Evolutionary conservation across 805 yeast species (phyloP).

Genomic region (Ogataea pini): DNA sequence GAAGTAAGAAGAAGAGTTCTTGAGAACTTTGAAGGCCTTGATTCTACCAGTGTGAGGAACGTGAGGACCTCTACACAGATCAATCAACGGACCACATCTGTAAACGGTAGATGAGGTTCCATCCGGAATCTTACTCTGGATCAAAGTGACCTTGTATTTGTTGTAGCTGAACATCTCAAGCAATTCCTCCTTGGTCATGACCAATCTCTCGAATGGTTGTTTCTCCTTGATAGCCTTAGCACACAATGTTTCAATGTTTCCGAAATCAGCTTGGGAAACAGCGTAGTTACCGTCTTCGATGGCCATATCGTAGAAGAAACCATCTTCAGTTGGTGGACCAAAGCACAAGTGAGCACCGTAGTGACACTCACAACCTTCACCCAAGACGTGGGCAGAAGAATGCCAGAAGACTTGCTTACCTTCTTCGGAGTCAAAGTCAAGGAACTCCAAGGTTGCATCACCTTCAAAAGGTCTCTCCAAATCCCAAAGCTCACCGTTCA

Average conservation of each 20-base stretch:
- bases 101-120: constrained; percentile 95
- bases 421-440: constrained; percentile 91
- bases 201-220: constrained; percentile 92
- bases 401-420: constrained; percentile 98
- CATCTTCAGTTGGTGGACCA: constrained; percentile 98
- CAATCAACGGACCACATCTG: constrained; percentile 96
- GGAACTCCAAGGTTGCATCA: constrained; percentile 68
- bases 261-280: constrained; percentile 81
- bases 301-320: constrained; percentile 96
- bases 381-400: constrained; percentile 96
- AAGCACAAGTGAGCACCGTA: constrained; percentile 88
- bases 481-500: constrained; percentile 92
- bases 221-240: constrained; percentile 91
- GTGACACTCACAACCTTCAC: constrained; percentile 97
- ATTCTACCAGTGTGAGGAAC: constrained; percentile 96
- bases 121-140: constrained; percentile 88
- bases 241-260: constrained; percentile 79
- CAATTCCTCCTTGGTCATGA: constrained; percentile 86
- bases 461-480: constrained; percentile 88
- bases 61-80: constrained; percentile 97
- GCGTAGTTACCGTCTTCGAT: constrained; percentile 72
- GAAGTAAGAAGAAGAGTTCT: constrained; percentile 95
- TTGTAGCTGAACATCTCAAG: constrained; percentile 93
- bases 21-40: constrained; percentile 89
- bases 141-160: constrained; percentile 89